These are phyloP conservation scores for Termitomyces titanicus DNA, from an alignment of 768 basidiomycete genomes.

Conservation along the genomic window DNA sequence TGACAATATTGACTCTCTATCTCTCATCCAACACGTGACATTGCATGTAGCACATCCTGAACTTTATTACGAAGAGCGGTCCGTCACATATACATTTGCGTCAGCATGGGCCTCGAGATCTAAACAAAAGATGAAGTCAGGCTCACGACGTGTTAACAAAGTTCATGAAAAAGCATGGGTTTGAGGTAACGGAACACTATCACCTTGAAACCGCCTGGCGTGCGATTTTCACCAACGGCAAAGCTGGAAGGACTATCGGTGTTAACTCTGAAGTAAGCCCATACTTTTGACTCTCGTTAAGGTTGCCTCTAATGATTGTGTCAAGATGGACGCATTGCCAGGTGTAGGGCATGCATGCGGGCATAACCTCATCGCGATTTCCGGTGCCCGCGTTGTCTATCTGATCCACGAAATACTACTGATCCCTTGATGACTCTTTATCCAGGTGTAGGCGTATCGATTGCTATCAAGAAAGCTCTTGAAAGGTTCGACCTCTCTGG, in stretches of 20 bases:
- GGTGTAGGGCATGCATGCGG: conserved; percentile 74
- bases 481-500: conserved; percentile 60
- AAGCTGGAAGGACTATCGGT: conserved; percentile 67
- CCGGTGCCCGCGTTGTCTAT: conserved; percentile 20
- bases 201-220: conserved; percentile 78
- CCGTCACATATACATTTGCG: conserved; percentile 10
- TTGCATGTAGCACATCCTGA: conserved; percentile 59
- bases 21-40: not conserved
- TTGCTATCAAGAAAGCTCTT: conserved; percentile 61
- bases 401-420: not conserved
- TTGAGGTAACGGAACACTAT: conserved; percentile 56
- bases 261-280: conserved; percentile 69
- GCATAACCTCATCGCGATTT: conserved; percentile 79
- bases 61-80: conserved; percentile 68
- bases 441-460: conserved; percentile 63
- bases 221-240: conserved; percentile 60
- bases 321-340: conserved; percentile 58
- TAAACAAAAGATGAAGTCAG: conserved; percentile 35
- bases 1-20: not conserved
- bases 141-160: conserved; percentile 68
- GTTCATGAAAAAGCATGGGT: conserved; percentile 66
- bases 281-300: not conserved
- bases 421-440: conserved; percentile 9
- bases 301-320: not conserved
- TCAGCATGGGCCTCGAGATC: not conserved